These are phyloP conservation scores for Pseudoturritis turrita DNA, from an alignment of 345 rosid genomes.

Conservation along the genomic window DNA sequence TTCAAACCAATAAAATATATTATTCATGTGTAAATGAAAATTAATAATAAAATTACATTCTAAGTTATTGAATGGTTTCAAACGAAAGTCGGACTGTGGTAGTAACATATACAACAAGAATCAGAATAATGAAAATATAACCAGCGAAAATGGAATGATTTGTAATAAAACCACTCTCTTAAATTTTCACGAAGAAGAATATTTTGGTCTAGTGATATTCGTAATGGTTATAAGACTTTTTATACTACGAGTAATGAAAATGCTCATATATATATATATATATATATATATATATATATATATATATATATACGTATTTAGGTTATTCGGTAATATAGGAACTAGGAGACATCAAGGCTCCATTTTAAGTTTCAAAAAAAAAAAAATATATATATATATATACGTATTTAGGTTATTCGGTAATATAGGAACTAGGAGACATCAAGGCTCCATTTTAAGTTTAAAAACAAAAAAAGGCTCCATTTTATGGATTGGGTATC, in stretches of 20 bases:
- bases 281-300: too few species aligned
- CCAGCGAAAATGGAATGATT: not conserved
- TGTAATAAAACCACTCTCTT: not conserved
- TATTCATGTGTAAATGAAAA: not conserved
- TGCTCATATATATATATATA: too few species aligned
- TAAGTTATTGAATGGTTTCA: not conserved
- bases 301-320: not conserved
- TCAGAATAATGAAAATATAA: not conserved
- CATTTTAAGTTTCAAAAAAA: too few species aligned
- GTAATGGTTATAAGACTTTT: not conserved
- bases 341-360: conserved; percentile 22
- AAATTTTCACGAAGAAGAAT: not conserved
- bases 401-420: not conserved
- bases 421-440: conserved; percentile 18
- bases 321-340: not conserved
- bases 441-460: conserved; percentile 2
- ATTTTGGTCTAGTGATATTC: conserved; percentile 2
- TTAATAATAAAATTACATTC: not conserved
- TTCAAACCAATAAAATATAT: not conserved
- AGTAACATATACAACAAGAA: not conserved
- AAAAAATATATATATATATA: too few species aligned
- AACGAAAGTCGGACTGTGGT: not conserved
- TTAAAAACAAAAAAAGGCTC: too few species aligned
- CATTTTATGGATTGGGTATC: conserved; percentile 18
- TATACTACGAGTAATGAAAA: not conserved